Evolutionary conservation across 306 rosid genomes (phyloP), one percentile per base, ranked within the genome.

Genomic region (Dryas drummondii): DNA sequence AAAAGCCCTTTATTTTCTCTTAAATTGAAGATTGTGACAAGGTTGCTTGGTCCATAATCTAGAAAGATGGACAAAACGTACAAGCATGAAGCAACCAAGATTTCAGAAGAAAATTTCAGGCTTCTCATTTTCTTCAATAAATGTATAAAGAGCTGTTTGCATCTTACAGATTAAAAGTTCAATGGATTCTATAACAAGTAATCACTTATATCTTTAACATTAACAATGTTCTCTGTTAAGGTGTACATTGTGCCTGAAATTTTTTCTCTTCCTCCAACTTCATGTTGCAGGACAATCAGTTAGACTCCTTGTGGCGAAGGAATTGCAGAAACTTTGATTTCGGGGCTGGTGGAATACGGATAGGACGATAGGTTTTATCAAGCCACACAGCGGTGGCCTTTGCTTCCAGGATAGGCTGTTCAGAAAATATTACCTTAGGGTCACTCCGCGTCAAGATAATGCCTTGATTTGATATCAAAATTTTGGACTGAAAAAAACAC

Each of bases 351-450:
- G 97, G 98, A 75, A 94, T 84, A 48, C 96, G 91, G 75, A 84
- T 72, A 7, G 98, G 96, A 15, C 81, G 93, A 65, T 91, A 91
- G 75, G 69, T 88, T 78, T 83, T 86, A 84, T 91, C 91, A 22
- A 94, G 91, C 96, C 97, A 90, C 58, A 91, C 97, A 5, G 85
- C 96, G 1, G 93, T 85, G 78, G 86, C 93, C 87, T 84, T 90
- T 68, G 97, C 91, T 78, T 94, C 97, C 89, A 91, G 79, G 49
- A 88, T 79, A 72, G 93, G 97, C 96, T 94, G 78, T 50, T 85
- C 73, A 70, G 32, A 58, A 49, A 2, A 73, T 12, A 68, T 45
- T 55, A 65, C 61, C 71, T 83, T 9, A 1, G 3, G 74, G 77
- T 41, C 54, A 78, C n/a, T 37, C 58, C 49, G 51, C 48, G 78